Base-by-base conservation (phyloP, 768 basidiomycete species). In the Auricularia cornea region DNA sequence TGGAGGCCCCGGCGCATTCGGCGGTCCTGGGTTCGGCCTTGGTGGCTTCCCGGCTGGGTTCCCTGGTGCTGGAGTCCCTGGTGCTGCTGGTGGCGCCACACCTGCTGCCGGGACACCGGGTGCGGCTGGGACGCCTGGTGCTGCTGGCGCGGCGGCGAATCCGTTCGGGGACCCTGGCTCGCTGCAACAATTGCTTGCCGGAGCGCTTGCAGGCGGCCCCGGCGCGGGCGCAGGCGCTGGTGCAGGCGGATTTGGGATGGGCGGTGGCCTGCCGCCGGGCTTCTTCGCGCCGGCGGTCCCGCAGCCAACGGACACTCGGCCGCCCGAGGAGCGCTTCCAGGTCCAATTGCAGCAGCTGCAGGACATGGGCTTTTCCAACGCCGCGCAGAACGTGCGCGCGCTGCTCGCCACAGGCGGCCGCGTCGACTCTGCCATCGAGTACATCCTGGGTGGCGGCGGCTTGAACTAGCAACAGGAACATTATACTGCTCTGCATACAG, bases 341-440 rank as follows among this genome's bases (percentile, higher is more conserved):
- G 84, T 88, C 20, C 91, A 94, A 70, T 77, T 93, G 3, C 67
- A 93, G 90, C 93, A 95, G 87, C 74, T 98, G 70, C 88, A 92
- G 72, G 91, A 90, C 64, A 98, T 98, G 96, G 95, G 93, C 1
- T 92, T 98, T 74, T 84, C 81, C 60, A 94, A 96, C 63, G 93
- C 93, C 8, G 73, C 83, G 48, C 91, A 94, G 80, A 98, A 98
- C 72, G 81, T 98, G 6, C 82, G 94, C 3, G 94, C 96, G 3
- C 78, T 98, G 51, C 81, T 93, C 10, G 93, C 92, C 59, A 94
- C 94, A 0, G 93, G 85, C n/a, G 94, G 95, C 12, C 94, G 94
- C 69, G 92, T 97, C 20, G 85, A 97, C 71, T 82, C 85, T 26
- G 94, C 94, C 56, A 90, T 98, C 68, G 94, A 97, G 75, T 93